Evolutionary conservation across 495 filamentous ascomycete genomes (phyloP).

Genomic region (Aspergillus hancockii): DNA sequence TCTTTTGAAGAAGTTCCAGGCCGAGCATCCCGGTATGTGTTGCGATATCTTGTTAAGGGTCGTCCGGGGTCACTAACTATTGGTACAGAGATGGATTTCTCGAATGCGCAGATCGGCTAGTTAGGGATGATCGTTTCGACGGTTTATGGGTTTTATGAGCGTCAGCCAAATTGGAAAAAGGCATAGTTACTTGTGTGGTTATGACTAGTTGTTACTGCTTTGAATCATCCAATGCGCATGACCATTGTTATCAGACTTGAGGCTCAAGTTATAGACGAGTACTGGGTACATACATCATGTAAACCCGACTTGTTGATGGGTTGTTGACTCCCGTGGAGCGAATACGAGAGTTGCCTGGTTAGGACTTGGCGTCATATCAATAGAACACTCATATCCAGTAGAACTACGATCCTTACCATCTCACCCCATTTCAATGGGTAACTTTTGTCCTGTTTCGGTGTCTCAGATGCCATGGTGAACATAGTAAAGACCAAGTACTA

Average conservation of each 20-base stretch:
- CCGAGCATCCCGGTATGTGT: constrained; percentile 80
- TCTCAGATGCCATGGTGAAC: too few relatives aligned
- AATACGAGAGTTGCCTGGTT: constrained; percentile 17
- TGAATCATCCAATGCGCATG: not conserved
- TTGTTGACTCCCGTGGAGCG: not conserved
- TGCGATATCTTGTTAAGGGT: constrained; percentile 27
- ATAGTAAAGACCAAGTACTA: too few relatives aligned
- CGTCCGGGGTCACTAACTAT: constrained; percentile 11
- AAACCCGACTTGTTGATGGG: too few relatives aligned
- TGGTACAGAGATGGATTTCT: constrained; percentile 50
- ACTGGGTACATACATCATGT: not conserved
- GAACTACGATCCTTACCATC: not conserved
- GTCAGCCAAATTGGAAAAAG: not conserved
- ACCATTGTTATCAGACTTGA: not conserved
- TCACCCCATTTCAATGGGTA: too few relatives aligned
- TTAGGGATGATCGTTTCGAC: constrained; percentile 8
- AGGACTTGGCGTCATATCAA: constrained; percentile 1
- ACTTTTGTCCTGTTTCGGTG: too few relatives aligned
- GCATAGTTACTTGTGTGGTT: not conserved
- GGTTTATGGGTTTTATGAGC: constrained; percentile 32
- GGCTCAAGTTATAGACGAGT: not conserved
- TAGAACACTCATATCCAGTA: not conserved
- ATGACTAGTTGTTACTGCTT: not conserved
- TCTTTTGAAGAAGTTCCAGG: constrained; percentile 88
- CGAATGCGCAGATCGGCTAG: constrained; percentile 47